Conservation (phyloP, 768 basidiomycete genomes). For the Amanita brunnescens region DNA sequence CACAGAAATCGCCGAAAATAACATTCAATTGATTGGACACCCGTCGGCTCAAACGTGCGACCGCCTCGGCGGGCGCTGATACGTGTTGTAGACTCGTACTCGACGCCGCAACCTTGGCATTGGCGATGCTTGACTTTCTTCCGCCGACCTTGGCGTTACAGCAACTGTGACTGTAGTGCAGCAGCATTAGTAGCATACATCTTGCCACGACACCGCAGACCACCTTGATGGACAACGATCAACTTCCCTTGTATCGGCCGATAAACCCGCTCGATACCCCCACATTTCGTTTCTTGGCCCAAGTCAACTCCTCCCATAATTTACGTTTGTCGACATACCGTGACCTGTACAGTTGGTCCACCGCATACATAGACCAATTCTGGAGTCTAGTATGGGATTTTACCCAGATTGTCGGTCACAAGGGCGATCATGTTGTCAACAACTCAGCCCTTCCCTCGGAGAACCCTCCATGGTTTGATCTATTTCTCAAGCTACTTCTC, state of each 20-base stretch:
- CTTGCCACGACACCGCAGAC: not conserved
- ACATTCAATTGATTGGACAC: not conserved
- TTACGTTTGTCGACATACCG: constrained; percentile 43
- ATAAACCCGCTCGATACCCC: constrained; percentile 31
- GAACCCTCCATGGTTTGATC: constrained; percentile 59
- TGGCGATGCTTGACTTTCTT: too few relatives aligned
- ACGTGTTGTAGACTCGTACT: too few relatives aligned
- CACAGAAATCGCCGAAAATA: not conserved
- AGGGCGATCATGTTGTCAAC: constrained; percentile 55
- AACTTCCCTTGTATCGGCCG: constrained; percentile 36
- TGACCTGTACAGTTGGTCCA: constrained; percentile 65
- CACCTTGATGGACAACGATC: not conserved
- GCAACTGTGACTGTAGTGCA: too few relatives aligned
- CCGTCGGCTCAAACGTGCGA: constrained; percentile 18
- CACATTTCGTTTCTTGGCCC: constrained; percentile 38
- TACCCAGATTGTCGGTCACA: constrained; percentile 50
- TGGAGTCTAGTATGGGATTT: constrained; percentile 73
- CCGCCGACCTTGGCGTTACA: not conserved
- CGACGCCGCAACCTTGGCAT: not conserved
- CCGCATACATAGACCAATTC: constrained; percentile 48
- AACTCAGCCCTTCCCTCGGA: constrained; percentile 38
- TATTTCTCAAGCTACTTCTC: constrained; percentile 6
- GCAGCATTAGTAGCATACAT: not conserved
- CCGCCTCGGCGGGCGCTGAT: not conserved
- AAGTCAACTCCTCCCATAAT: constrained; percentile 39